Conservation (phyloP, 2,329 filamentous ascomycete species). For the Zalaria obscura region DNA sequence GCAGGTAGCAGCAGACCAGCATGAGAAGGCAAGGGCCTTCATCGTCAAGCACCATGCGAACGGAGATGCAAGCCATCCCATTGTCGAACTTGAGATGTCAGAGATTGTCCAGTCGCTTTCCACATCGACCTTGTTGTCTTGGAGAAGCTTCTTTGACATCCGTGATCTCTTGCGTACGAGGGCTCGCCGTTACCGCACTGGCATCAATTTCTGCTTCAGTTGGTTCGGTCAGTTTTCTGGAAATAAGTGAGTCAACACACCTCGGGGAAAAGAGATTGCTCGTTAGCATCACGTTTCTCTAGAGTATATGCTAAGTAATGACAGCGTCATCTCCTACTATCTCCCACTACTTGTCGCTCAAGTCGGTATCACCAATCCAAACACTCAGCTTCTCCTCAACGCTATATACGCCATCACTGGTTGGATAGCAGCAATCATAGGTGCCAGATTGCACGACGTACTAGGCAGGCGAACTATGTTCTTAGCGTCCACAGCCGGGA, state of each 20-base stretch:
- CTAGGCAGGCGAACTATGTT: too few relatives aligned
- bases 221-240: slow-evolving; percentile 26
- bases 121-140: background rate
- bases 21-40: slow-evolving; percentile 42
- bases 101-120: slow-evolving; percentile 16
- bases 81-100: slow-evolving; percentile 20
- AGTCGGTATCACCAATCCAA: slow-evolving; percentile 21
- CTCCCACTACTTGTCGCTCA: slow-evolving; percentile 22
- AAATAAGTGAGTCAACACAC: slow-evolving; percentile 8
- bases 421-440: background rate
- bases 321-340: slow-evolving; percentile 21
- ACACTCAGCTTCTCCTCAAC: slow-evolving; percentile 25
- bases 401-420: slow-evolving; percentile 14
- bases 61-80: slow-evolving; percentile 19
- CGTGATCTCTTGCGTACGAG: slow-evolving; percentile 26
- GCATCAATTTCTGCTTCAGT: slow-evolving; percentile 14
- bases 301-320: too few relatives aligned
- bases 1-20: slow-evolving; percentile 40
- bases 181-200: too few relatives aligned
- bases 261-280: too few relatives aligned
- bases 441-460: too few relatives aligned
- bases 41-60: slow-evolving; percentile 45
- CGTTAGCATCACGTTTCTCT: too few relatives aligned
- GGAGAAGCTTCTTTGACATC: slow-evolving; percentile 23
- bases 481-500: too few relatives aligned